phyloP scores from a whole-genome alignment of 2,329 filamentous ascomycete genomes.

The Colletotrichum neosansevieriae region DNA sequence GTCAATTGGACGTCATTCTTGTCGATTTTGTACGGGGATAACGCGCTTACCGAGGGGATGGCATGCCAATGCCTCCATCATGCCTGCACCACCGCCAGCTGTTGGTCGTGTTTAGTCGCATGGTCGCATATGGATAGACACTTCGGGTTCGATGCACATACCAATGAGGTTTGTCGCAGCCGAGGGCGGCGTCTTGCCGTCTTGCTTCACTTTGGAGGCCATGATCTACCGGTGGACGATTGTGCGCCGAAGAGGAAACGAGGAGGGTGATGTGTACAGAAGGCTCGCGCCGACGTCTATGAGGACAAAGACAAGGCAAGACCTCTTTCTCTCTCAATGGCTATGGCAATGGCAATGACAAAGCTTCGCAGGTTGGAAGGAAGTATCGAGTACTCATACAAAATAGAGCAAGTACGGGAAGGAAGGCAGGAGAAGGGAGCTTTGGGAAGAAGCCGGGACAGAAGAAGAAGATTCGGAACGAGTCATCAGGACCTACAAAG shows the following conservation, averaged over 20 bases:
- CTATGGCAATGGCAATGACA: background rate
- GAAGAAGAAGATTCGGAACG: slow-evolving; percentile 38
- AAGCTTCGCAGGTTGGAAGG: background rate
- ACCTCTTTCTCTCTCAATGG: background rate
- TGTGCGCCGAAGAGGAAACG: slow-evolving; percentile 23
- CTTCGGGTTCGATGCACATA: slow-evolving; percentile 55
- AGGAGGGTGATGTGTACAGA: slow-evolving; percentile 2
- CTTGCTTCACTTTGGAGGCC: slow-evolving; percentile 58
- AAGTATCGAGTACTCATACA: background rate
- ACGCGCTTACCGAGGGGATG: slow-evolving; percentile 85
- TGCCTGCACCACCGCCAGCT: slow-evolving; percentile 97
- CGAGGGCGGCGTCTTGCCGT: slow-evolving; percentile 82
- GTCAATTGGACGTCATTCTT: slow-evolving; percentile 1
- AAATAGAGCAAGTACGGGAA: slow-evolving; percentile 11
- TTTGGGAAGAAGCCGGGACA: slow-evolving; percentile 25
- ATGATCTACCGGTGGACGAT: slow-evolving; percentile 43
- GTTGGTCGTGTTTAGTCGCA: slow-evolving; percentile 36
- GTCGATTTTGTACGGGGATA: background rate
- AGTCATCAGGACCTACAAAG: slow-evolving; percentile 31
- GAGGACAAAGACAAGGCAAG: slow-evolving; percentile 12
- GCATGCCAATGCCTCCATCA: slow-evolving; percentile 98
- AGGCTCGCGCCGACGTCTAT: slow-evolving; percentile 14
- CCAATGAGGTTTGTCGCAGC: slow-evolving; percentile 92
- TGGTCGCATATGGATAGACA: background rate
- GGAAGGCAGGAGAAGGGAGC: background rate